Evolutionary conservation across 73 alveolate species (phyloP).

Genomic region (Symbiodinium natans): DNA sequence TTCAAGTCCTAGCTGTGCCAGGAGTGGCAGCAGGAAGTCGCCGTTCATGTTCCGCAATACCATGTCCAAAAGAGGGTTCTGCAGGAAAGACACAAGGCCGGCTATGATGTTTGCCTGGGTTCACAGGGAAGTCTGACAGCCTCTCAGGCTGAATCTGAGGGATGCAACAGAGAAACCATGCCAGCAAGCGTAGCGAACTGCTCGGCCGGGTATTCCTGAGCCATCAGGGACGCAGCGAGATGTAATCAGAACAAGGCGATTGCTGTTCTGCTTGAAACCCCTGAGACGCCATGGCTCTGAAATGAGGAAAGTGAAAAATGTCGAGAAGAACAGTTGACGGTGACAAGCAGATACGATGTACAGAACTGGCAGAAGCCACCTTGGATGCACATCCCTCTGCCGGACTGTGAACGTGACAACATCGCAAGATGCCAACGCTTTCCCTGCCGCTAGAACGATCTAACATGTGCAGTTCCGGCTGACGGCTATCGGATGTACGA

Average conservation of each 20-base stretch:
- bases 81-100: slow-evolving; percentile 53
- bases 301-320: slow-evolving; percentile 56
- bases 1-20: slow-evolving; percentile 35
- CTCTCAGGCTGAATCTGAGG: not conserved
- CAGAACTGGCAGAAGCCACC: slow-evolving; percentile 70
- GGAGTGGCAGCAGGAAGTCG: slow-evolving; percentile 5
- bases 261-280: not conserved
- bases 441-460: too few relatives aligned
- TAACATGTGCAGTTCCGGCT: too few relatives aligned
- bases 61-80: slow-evolving; percentile 65
- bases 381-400: not conserved
- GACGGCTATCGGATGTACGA: too few relatives aligned
- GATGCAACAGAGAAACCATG: slow-evolving; percentile 13
- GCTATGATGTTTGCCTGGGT: slow-evolving; percentile 74
- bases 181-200: slow-evolving; percentile 78
- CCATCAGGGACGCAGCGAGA: not conserved
- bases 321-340: slow-evolving; percentile 90
- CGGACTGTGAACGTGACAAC: too few relatives aligned
- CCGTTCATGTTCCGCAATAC: slow-evolving; percentile 35
- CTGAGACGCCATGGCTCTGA: slow-evolving; percentile 9
- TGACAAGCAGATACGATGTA: slow-evolving; percentile 45
- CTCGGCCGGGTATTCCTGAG: slow-evolving; percentile 70
- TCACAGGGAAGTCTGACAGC: not conserved
- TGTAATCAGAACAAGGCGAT: not conserved
- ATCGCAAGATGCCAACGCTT: too few relatives aligned